These are phyloP conservation scores for Tolypocladium ovalisporum DNA, from an alignment of 2,329 filamentous ascomycete species.

Conservation along the genomic window DNA sequence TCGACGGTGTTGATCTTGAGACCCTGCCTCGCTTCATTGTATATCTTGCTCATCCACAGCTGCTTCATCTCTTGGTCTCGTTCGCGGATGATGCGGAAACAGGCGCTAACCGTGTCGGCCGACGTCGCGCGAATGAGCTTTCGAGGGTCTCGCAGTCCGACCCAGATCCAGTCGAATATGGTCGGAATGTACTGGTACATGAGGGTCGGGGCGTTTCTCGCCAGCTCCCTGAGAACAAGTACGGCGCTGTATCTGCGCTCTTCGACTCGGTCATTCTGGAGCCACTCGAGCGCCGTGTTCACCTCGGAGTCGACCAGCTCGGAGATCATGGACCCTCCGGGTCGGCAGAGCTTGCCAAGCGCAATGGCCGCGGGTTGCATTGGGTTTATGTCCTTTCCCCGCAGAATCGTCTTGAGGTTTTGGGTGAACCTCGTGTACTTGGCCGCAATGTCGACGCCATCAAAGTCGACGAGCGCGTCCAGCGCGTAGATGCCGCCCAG, in stretches of 20 bases:
- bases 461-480: constrained; percentile 89
- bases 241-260: constrained; percentile 89
- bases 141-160: constrained; percentile 79
- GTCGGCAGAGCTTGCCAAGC: constrained; percentile 80
- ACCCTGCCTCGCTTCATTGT: constrained; percentile 71
- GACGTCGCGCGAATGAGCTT: constrained; percentile 87
- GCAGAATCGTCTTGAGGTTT: constrained; percentile 76
- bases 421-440: constrained; percentile 94
- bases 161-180: constrained; percentile 94
- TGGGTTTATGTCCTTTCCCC: constrained; percentile 81
- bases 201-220: constrained; percentile 84
- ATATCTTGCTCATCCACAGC: constrained; percentile 83
- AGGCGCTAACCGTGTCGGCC: constrained; percentile 85
- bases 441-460: constrained; percentile 82
- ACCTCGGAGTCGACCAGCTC: constrained; percentile 96
- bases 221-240: constrained; percentile 79
- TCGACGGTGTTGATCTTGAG: constrained; percentile 75
- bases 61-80: constrained; percentile 81
- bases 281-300: constrained; percentile 90
- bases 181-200: constrained; percentile 94
- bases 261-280: constrained; percentile 90
- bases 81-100: constrained; percentile 90
- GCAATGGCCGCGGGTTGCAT: constrained; percentile 86
- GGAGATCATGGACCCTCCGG: constrained; percentile 86
- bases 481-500: constrained; percentile 87